Evolutionary conservation across 371 early-diverging fungal genomes (phyloP), one percentile per base, ranked within the genome.

Genomic region (Mortierella sp.): DNA sequence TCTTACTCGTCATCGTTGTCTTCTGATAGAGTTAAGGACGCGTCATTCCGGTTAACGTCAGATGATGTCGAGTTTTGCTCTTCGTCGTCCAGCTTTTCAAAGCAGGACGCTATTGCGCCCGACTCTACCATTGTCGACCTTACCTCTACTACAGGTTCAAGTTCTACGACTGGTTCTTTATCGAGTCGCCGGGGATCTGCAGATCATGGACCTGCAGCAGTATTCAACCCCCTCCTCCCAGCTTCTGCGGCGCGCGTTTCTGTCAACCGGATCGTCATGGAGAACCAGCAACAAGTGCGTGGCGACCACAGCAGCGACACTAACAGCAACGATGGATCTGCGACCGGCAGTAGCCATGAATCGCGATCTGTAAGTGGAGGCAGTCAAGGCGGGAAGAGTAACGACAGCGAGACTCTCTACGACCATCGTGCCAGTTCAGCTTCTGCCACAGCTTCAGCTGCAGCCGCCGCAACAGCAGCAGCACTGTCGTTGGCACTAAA

Each of bases 181-280:
- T 57, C 57, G 57, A 69, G 59, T 61, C 53, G 71, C 0, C 14
- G 59, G 16, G 13, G 37, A 8, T 67, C 61, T 16, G 48, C 70
- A 46, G 70, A 46, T 2, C 70, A 10, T 24, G 70, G 44, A 34
- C 13, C 48, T 13, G 9, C 48, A 46, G 70, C 69, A 37, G 54
- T 50, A 10, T 59, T 40, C 70, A 77, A 74, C 50, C 43, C 83
- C 16, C 67, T 83, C 26, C 53, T 83, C 44, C 77, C 83, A 16
- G 72, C 80, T 0, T 71, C 74, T 2, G 83, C 80, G 10, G 83
- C 83, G 1, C 74, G 83, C 10, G 57, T 83, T 31, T 83, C 83
- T 13, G 80, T 80, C n/a, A 80, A 80, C 59, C 61, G 74, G 24
- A 72, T 79, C 24, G 71, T 64, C 9, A 71, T 80, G 64, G 79